These are phyloP conservation scores for Heliamphora exappendiculata DNA, from an alignment of 148 eudicot species.

Conservation along the genomic window DNA sequence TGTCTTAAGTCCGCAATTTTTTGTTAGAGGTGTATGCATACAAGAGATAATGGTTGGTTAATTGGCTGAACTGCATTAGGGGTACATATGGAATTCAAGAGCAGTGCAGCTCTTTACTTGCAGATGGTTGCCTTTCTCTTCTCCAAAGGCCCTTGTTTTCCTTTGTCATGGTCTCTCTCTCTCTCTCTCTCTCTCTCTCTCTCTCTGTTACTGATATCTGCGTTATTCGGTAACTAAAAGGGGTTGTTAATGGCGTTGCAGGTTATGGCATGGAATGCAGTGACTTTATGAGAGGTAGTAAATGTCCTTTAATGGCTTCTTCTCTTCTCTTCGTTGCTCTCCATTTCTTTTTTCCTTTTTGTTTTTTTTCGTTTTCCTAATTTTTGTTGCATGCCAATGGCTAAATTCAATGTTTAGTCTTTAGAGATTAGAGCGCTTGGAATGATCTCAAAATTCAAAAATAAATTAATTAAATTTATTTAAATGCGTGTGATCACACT, in stretches of 20 bases:
- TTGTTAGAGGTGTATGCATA: too few relatives aligned
- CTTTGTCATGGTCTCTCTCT: slow-evolving; percentile 83
- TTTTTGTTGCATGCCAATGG: too few relatives aligned
- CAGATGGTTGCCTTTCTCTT: slow-evolving; percentile 88
- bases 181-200: slow-evolving; percentile 18
- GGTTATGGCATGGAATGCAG: slow-evolving; percentile 99
- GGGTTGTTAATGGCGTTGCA: slow-evolving; percentile 30
- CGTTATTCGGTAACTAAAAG: not conserved
- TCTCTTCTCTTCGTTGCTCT: not conserved
- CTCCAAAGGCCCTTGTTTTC: slow-evolving; percentile 91
- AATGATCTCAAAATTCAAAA: too few relatives aligned
- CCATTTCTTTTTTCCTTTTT: too few relatives aligned
- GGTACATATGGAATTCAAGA: slow-evolving; percentile 67
- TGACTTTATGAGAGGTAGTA: slow-evolving; percentile 86
- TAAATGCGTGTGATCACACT: too few relatives aligned
- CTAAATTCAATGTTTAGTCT: too few relatives aligned
- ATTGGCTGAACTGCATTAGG: slow-evolving; percentile 29
- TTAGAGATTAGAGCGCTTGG: too few relatives aligned
- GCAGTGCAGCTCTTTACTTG: slow-evolving; percentile 86
- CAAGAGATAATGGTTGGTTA: not conserved
- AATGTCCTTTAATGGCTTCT: slow-evolving; percentile 15
- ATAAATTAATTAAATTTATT: too few relatives aligned
- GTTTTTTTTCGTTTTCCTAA: too few relatives aligned
- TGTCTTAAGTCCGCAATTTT: too few relatives aligned
- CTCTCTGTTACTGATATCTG: not conserved